Percentiles rank a stretch among this genome's conserved stretches.
Evolutionary conservation across 345 rosid genomes (phyloP).

Genomic region (Aurinia saxatilis): DNA sequence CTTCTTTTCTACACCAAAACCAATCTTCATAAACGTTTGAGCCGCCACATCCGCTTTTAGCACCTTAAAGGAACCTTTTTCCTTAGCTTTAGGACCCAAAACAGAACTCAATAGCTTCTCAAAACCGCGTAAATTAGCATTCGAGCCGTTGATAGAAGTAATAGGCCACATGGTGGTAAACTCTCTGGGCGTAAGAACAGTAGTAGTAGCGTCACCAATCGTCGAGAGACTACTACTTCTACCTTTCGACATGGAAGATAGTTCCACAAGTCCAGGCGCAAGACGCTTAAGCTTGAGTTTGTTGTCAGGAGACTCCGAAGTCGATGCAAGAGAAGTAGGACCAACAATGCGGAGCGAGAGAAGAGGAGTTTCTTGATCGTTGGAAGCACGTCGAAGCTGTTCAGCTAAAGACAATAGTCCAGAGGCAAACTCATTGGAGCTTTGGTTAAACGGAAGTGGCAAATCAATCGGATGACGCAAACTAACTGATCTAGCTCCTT

Average conservation of each 20-base stretch:
- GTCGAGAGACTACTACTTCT: slow-evolving; percentile 34
- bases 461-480: slow-evolving; percentile 83
- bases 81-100: slow-evolving; percentile 62
- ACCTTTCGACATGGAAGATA: slow-evolving; percentile 42
- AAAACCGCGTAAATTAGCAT: slow-evolving; percentile 63
- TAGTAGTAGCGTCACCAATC: slow-evolving; percentile 29
- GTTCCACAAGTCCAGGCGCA: slow-evolving; percentile 84
- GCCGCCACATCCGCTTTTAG: slow-evolving; percentile 72
- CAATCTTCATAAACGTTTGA: slow-evolving; percentile 82
- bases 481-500: slow-evolving; percentile 95
- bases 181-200: slow-evolving; percentile 63
- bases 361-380: slow-evolving; percentile 39
- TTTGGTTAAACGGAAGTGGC: slow-evolving; percentile 66
- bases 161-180: slow-evolving; percentile 87
- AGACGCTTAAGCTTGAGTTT: slow-evolving; percentile 84
- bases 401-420: slow-evolving; percentile 83
- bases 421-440: slow-evolving; percentile 57
- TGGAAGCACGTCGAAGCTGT: slow-evolving; percentile 55
- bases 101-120: slow-evolving; percentile 69
- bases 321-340: slow-evolving; percentile 65
- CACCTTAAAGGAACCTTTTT: slow-evolving; percentile 70
- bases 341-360: slow-evolving; percentile 91
- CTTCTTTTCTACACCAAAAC: slow-evolving; percentile 78
- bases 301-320: slow-evolving; percentile 45
- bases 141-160: slow-evolving; percentile 69